These are phyloP conservation scores for Tolypocladium sp. DNA, from an alignment of 2,329 filamentous ascomycete genomes.

Conservation along the genomic window DNA sequence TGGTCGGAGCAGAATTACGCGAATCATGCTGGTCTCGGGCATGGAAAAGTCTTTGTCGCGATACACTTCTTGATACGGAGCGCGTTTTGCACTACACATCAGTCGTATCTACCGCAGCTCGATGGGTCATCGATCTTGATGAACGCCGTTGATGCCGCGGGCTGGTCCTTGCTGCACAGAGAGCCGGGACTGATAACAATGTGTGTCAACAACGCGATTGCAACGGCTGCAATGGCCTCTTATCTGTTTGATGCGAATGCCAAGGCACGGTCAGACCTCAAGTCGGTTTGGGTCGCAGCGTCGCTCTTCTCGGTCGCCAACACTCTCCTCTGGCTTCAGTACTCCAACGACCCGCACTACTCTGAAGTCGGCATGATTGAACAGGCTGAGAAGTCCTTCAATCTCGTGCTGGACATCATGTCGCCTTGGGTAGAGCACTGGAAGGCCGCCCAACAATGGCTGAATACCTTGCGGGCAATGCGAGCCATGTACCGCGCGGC, in stretches of 20 bases:
- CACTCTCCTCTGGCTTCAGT: constrained; percentile 10
- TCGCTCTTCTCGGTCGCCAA: constrained; percentile 10
- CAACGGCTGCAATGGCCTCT: constrained; percentile 9
- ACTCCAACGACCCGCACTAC: constrained; percentile 6
- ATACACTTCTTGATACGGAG: constrained; percentile 13
- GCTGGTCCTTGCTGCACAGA: constrained; percentile 11
- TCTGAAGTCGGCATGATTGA: neutral
- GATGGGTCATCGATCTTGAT: constrained; percentile 8
- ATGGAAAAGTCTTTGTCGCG: constrained; percentile 9
- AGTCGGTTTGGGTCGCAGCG: constrained; percentile 11
- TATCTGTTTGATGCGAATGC: constrained; percentile 1
- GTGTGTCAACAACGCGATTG: constrained; percentile 11
- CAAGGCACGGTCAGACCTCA: neutral
- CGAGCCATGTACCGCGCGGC: constrained; percentile 12
- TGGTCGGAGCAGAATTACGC: constrained; percentile 8
- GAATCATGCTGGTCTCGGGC: constrained; percentile 8
- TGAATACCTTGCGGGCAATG: constrained; percentile 10
- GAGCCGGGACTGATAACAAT: constrained; percentile 7
- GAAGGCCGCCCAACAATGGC: constrained; percentile 9
- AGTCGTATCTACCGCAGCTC: constrained; percentile 14
- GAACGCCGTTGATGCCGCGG: constrained; percentile 11
- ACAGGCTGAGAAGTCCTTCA: constrained; percentile 4
- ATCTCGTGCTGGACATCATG: constrained; percentile 5
- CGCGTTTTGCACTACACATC: constrained; percentile 12
- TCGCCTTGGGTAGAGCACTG: constrained; percentile 6